A percentile compares a stretch with the other conserved stretches of the same genome.
phyloP scores from a whole-genome alignment of 1,284 basidiomycete species.

The Sanghuangporus sanghuang region DNA sequence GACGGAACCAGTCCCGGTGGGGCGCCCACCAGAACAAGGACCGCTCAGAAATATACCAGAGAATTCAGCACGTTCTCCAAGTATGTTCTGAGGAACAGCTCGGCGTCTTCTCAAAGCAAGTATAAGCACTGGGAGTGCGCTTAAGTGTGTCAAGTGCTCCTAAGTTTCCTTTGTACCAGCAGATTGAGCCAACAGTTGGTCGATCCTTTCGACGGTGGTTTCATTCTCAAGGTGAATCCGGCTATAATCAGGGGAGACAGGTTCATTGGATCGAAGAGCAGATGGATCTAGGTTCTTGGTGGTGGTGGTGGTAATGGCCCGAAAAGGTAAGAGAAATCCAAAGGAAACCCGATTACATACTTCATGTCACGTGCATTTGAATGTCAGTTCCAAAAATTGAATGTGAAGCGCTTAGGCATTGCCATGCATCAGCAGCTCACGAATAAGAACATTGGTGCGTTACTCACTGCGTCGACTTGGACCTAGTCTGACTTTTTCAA shows the following conservation, averaged over 20 bases:
- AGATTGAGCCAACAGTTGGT: neutral
- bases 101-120: neutral
- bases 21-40: neutral
- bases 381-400: neutral
- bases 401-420: neutral
- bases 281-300: neutral
- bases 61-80: neutral
- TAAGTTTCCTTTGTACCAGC: neutral
- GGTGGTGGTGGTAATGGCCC: neutral
- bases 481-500: slow-evolving; percentile 24
- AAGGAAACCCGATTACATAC: no score
- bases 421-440: slow-evolving; percentile 71
- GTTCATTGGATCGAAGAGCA: neutral
- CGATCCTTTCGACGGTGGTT: neutral
- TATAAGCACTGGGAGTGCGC: neutral
- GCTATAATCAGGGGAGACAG: neutral
- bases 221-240: neutral
- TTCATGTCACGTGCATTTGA: neutral
- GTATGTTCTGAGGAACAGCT: neutral
- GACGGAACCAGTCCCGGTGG: neutral
- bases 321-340: neutral
- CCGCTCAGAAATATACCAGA: neutral
- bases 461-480: slow-evolving; percentile 5
- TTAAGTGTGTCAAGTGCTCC: no score
- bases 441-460: slow-evolving; percentile 59